Evolutionary conservation across 345 rosid species (phyloP), one percentile per base, ranked within the genome.

Genomic region (Melaleuca quinquenervia): DNA sequence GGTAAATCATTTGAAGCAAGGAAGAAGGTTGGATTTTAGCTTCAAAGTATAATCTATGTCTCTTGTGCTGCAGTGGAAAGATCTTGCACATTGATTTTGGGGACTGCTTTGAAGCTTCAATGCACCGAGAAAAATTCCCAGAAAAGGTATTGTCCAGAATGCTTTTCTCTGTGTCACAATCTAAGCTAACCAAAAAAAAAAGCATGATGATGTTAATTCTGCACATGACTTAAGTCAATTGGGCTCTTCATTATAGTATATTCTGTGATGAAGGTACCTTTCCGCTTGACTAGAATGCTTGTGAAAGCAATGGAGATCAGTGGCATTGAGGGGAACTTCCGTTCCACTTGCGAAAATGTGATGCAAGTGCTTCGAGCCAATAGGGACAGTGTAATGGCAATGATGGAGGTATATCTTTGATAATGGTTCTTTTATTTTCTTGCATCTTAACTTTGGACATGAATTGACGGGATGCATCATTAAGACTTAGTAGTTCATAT

Each of bases 221-320:
- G 26, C 32, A 10, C 32, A 84, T 84, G 53, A 56, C 44, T 36
- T 29, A 49, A 45, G 55, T 53, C 41, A 50, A 32, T 45, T 44
- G 8, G 52, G 48, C 48, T 36, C 44, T 32, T 70, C 11, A 36
- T 36, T 70, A 36, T 11, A 18, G 80, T 18, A 2, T 75, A 85
- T 82, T 83, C 51, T 86, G 48, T 85, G 56, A 60, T 88, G 52
- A 85, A 97, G 98, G 98, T 97, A 51, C 99, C 99, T 50, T 97
- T 97, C 91, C 98, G 98, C 45, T 91, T 97, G 94, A 97, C 99
- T 64, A 94, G 99, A 92, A 97, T 97, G 99, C 98, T 97, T 88
- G 98, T 96, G 85, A 97, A 96, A 91, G 99, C 99, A 83, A 97
- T 97, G 99, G 99, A 97, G 91, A 98, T 97, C 75, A 94, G 99